phyloP scores from a whole-genome alignment of 352 stramenopile genomes.

The Phytophthora chlamydospora region DNA sequence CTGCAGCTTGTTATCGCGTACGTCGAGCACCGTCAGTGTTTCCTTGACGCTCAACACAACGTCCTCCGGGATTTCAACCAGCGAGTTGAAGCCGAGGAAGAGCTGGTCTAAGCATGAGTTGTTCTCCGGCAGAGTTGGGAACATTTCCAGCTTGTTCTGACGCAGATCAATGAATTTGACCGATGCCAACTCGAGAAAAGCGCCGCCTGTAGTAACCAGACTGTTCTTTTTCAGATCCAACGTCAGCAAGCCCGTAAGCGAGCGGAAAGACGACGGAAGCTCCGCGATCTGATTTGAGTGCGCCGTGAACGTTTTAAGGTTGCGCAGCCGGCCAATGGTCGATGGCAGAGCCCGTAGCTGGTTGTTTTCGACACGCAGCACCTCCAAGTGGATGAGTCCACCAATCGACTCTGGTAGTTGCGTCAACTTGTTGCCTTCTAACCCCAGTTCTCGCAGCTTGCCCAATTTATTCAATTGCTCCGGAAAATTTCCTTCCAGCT shows the following conservation, averaged over 20 bases:
- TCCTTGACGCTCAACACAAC: constrained; percentile 62
- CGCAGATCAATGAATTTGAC: constrained; percentile 76
- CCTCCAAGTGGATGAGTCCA: constrained; percentile 53
- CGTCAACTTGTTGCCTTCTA: constrained; percentile 74
- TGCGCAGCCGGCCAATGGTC: constrained; percentile 53
- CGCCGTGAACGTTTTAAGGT: constrained; percentile 60
- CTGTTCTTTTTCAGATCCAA: constrained; percentile 83
- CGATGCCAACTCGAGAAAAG: constrained; percentile 37
- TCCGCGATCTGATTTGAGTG: constrained; percentile 67
- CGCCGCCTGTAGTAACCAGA: constrained; percentile 40
- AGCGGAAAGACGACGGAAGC: constrained; percentile 56
- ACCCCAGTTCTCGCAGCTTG: constrained; percentile 64
- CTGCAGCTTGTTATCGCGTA: constrained; percentile 83
- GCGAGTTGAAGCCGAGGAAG: constrained; percentile 75
- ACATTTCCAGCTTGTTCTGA: constrained; percentile 70
- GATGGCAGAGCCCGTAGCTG: constrained; percentile 50
- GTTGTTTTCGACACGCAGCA: constrained; percentile 72
- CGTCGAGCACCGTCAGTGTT: constrained; percentile 73
- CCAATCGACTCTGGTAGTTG: constrained; percentile 60
- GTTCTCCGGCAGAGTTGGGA: constrained; percentile 57
- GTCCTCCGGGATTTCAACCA: constrained; percentile 51
- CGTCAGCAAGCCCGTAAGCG: constrained; percentile 51
- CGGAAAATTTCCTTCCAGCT: constrained; percentile 53
- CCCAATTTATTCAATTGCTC: constrained; percentile 53
- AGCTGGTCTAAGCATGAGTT: constrained; percentile 66